Conservation (phyloP, 345 rosid genomes). For the Salix exigua region DNA sequence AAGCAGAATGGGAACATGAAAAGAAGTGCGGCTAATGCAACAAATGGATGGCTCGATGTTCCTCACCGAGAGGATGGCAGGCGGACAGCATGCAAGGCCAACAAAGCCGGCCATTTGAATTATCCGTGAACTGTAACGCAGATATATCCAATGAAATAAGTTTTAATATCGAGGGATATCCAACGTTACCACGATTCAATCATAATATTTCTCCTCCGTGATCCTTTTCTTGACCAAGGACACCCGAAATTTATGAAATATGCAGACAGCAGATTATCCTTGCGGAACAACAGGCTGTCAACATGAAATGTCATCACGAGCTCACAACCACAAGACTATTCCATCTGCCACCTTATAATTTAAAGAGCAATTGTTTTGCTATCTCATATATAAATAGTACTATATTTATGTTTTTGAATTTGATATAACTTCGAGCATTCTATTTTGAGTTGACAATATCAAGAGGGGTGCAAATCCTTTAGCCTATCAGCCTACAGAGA, state of each 20-base stretch:
- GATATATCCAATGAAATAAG: background rate
- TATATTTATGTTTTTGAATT: background rate
- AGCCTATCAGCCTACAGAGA: background rate
- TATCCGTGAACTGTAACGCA: background rate
- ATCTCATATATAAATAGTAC: background rate
- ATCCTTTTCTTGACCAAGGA: background rate
- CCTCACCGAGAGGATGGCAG: background rate
- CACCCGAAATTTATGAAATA: background rate
- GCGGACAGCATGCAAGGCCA: background rate
- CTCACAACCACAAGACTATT: background rate
- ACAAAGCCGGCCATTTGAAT: background rate
- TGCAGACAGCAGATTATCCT: background rate
- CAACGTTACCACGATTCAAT: background rate
- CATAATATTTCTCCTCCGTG: background rate
- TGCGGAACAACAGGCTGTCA: background rate
- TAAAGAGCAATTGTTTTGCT: background rate
- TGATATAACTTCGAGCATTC: background rate
- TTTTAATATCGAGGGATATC: background rate
- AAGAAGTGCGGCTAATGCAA: background rate
- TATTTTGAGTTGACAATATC: background rate
- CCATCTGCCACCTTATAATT: constrained; percentile 21
- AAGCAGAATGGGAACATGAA: background rate
- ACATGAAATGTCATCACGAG: background rate
- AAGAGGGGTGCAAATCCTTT: background rate
- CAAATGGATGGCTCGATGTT: background rate